A percentile compares a stretch with the other conserved stretches of the same genome.
These are phyloP conservation scores for Diaporthe amygdali DNA, from an alignment of 2,329 filamentous ascomycete species.

Conservation along the genomic window DNA sequence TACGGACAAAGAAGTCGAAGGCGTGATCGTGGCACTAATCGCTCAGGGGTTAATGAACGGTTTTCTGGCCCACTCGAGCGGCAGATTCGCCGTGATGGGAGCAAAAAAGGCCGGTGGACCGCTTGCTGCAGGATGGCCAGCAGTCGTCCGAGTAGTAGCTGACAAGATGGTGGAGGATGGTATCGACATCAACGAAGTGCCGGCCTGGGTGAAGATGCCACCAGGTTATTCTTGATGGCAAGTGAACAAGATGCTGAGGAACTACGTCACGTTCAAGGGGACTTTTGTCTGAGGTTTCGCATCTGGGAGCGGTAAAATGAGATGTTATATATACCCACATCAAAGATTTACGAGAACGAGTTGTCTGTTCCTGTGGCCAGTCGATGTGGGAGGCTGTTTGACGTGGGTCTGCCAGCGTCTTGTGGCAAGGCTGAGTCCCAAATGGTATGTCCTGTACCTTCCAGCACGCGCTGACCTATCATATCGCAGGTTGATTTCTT, in stretches of 20 bases:
- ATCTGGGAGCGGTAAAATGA: background rate
- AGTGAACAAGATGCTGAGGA: background rate
- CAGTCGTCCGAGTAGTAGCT: constrained; percentile 71
- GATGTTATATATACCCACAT: background rate
- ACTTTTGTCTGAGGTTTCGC: background rate
- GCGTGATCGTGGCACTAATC: constrained; percentile 76
- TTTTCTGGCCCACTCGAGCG: constrained; percentile 79
- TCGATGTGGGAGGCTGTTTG: background rate
- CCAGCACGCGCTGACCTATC: background rate
- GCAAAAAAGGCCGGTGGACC: constrained; percentile 70
- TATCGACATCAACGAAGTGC: constrained; percentile 68
- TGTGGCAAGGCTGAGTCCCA: background rate
- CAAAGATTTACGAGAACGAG: background rate
- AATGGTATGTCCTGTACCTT: background rate
- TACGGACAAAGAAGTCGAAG: constrained; percentile 73
- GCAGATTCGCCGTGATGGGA: constrained; percentile 82
- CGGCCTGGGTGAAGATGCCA: constrained; percentile 71
- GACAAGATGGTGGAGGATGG: constrained; percentile 64
- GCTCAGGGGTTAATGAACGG: constrained; percentile 83
- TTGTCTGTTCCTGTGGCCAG: background rate
- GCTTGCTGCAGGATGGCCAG: constrained; percentile 76
- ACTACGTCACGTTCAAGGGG: background rate
- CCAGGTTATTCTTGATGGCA: constrained; percentile 13
- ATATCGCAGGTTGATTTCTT: background rate
- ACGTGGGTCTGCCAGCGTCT: background rate